These are phyloP conservation scores for Piper betle DNA, from an alignment of 164 flowering plant species.

Conservation along the genomic window DNA sequence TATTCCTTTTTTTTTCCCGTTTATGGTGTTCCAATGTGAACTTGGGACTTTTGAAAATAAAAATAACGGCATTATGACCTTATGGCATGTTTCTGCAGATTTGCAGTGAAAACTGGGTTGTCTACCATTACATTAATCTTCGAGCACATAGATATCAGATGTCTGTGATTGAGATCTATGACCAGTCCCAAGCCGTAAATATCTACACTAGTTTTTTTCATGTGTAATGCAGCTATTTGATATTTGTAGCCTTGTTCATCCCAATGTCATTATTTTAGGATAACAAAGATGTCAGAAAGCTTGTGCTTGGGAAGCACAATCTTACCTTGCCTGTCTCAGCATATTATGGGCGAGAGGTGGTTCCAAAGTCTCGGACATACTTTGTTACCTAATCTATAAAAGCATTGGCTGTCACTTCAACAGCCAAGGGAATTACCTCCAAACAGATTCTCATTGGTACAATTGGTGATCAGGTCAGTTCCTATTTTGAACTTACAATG, in stretches of 20 bases:
- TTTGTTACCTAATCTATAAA: conserved; percentile 85
- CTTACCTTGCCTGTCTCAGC: conserved; percentile 78
- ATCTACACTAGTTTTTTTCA: neutral
- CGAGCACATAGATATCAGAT: conserved; percentile 96
- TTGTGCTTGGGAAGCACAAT: conserved; percentile 87
- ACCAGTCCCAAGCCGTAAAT: conserved; percentile 93
- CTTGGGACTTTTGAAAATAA: neutral
- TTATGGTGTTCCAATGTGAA: neutral
- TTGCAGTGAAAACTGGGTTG: conserved; percentile 95
- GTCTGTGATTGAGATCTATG: conserved; percentile 93
- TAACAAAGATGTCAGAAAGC: conserved; percentile 82
- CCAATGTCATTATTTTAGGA: conserved; percentile 36
- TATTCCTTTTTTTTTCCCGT: neutral
- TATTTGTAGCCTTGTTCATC: neutral
- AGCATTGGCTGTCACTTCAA: conserved; percentile 68
- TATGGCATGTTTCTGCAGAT: conserved; percentile 38
- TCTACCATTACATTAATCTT: conserved; percentile 96
- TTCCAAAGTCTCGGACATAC: conserved; percentile 76
- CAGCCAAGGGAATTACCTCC: conserved; percentile 95
- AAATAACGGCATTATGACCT: neutral
- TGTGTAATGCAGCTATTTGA: neutral
- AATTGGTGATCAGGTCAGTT: conserved; percentile 83
- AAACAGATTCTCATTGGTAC: conserved; percentile 97
- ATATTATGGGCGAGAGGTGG: conserved; percentile 79
- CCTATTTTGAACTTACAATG: neutral